Evolutionary conservation across 768 basidiomycete genomes (phyloP).

Genomic region (Podaxis sp.): DNA sequence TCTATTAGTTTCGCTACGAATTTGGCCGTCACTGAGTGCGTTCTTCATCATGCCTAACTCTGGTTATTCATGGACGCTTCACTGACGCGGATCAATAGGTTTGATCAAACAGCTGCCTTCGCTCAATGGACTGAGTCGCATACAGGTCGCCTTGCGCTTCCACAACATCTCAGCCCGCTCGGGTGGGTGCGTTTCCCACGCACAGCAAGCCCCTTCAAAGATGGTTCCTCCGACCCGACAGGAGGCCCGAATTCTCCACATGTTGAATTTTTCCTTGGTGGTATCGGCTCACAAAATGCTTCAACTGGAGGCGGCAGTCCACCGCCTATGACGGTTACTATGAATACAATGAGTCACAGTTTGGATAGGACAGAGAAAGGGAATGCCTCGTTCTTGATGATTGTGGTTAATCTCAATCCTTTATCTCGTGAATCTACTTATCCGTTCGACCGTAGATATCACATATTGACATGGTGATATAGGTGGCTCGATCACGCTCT

Average conservation of each 20-base stretch:
- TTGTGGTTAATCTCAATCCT: not conserved
- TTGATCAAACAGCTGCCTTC: not conserved
- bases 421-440: not conserved
- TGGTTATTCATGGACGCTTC: too few species aligned
- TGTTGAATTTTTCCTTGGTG: conserved; percentile 8
- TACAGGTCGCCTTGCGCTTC: not conserved
- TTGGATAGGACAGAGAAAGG: too few species aligned
- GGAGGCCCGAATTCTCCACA: conserved; percentile 7
- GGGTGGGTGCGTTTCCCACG: conserved; percentile 1
- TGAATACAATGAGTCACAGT: too few species aligned
- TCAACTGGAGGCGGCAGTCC: not conserved
- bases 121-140: conserved; percentile 5
- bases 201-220: not conserved
- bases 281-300: not conserved
- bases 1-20: conserved; percentile 11
- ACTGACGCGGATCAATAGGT: not conserved
- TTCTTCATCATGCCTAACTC: not conserved
- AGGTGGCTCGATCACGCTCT: conserved; percentile 26
- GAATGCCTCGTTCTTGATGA: not conserved
- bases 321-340: too few species aligned
- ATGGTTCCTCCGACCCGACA: not conserved
- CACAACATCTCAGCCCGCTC: not conserved
- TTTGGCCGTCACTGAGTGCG: conserved; percentile 13
- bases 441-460: too few species aligned
- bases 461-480: not conserved